These are phyloP conservation scores for Tylopilus subfusipes DNA, from an alignment of 768 basidiomycete species.

Conservation along the genomic window DNA sequence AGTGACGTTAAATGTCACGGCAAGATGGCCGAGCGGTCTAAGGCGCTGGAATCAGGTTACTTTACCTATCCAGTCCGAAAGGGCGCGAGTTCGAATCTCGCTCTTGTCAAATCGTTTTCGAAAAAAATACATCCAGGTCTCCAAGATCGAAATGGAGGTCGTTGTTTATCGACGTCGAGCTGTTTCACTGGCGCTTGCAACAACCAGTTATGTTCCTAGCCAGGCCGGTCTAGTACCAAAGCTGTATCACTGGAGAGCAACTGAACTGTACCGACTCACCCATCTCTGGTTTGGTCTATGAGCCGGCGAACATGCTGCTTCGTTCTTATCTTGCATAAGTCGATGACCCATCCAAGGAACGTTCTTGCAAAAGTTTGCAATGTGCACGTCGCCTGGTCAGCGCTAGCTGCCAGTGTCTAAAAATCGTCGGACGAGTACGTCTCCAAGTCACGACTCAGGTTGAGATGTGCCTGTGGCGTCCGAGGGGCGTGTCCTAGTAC, in stretches of 20 bases:
- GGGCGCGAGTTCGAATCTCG: constrained; percentile 39
- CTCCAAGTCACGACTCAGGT: no score
- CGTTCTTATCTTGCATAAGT: constrained; percentile 2
- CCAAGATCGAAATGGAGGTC: no score
- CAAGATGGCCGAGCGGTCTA: constrained; percentile 58
- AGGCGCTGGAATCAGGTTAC: constrained; percentile 53
- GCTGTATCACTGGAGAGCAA: not conserved
- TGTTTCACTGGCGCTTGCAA: no score
- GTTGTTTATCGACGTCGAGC: no score
- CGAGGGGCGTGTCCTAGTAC: no score
- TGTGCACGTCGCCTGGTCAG: not conserved
- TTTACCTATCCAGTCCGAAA: constrained; percentile 25
- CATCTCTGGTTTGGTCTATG: no score
- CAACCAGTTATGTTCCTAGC: not conserved
- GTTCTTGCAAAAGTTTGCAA: no score
- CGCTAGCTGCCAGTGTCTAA: no score
- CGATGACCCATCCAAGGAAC: not conserved
- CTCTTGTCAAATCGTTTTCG: constrained; percentile 31
- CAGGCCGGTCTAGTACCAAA: no score
- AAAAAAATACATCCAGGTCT: no score
- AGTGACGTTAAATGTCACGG: not conserved
- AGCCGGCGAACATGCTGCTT: no score
- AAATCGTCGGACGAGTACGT: not conserved
- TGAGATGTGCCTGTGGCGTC: not conserved
- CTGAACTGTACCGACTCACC: not conserved